Conservation (phyloP, 1,284 basidiomycete genomes). For the Cryptococcus sp. region DNA sequence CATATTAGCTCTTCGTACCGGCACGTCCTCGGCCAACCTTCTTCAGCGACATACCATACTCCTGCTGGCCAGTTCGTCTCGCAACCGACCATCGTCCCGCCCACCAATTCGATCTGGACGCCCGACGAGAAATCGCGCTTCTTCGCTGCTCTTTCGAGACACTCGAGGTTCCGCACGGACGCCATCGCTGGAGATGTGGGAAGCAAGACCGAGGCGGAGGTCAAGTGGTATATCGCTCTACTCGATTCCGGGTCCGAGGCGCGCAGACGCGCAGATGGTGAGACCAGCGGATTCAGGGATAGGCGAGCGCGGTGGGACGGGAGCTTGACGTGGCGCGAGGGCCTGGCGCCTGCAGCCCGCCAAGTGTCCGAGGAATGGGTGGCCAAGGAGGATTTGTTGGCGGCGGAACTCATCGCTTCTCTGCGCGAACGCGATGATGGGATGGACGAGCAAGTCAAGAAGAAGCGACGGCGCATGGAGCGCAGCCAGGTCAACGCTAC, state of each 20-base stretch:
- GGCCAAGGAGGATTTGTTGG: slow-evolving; percentile 62
- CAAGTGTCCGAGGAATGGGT: slow-evolving; percentile 67
- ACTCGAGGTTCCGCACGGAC: slow-evolving; percentile 71
- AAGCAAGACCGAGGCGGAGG: slow-evolving; percentile 65
- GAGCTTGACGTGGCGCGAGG: slow-evolving; percentile 19
- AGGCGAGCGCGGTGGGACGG: slow-evolving; percentile 8
- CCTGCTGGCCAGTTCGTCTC: neutral
- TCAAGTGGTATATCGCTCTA: slow-evolving; percentile 63
- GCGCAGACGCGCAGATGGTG: slow-evolving; percentile 19
- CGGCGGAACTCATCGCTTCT: slow-evolving; percentile 37
- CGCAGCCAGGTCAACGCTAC: neutral
- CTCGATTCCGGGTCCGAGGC: slow-evolving; percentile 48
- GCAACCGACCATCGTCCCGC: slow-evolving; percentile 14
- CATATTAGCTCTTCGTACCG: slow-evolving; percentile 13
- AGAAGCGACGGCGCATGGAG: slow-evolving; percentile 4
- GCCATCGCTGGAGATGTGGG: slow-evolving; percentile 65
- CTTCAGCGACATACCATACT: slow-evolving; percentile 1
- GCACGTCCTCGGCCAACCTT: slow-evolving; percentile 7
- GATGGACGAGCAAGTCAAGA: neutral
- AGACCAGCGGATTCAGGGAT: slow-evolving; percentile 39
- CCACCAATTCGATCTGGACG: slow-evolving; percentile 64
- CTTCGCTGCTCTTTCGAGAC: slow-evolving; percentile 65
- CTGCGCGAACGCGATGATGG: slow-evolving; percentile 7
- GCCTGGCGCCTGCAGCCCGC: slow-evolving; percentile 39
- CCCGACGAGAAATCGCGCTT: slow-evolving; percentile 66